These are phyloP conservation scores for Mycena belliarum DNA, from an alignment of 768 basidiomycete species.

Conservation along the genomic window DNA sequence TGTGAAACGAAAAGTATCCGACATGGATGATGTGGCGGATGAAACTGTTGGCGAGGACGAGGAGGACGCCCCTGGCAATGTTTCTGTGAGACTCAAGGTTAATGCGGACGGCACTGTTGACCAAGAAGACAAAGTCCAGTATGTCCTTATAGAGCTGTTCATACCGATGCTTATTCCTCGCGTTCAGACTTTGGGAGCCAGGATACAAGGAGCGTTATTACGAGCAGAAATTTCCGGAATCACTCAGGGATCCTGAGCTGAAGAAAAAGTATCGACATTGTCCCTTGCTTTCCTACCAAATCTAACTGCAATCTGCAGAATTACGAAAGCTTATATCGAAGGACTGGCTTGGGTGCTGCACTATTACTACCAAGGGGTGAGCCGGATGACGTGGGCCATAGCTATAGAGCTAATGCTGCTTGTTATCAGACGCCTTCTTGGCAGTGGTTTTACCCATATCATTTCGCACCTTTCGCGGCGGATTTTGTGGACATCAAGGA, in stretches of 20 bases:
- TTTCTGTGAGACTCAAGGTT: slow-evolving; percentile 66
- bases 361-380: slow-evolving; percentile 98
- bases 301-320: slow-evolving; percentile 39
- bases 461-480: slow-evolving; percentile 96
- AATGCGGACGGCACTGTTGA: slow-evolving; percentile 92
- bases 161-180: slow-evolving; percentile 8
- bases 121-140: slow-evolving; percentile 93
- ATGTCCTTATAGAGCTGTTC: slow-evolving; percentile 30
- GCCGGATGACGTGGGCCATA: slow-evolving; percentile 23
- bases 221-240: slow-evolving; percentile 84
- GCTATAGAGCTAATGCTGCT: slow-evolving; percentile 15
- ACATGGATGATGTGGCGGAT: slow-evolving; percentile 43
- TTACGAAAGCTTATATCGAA: slow-evolving; percentile 87
- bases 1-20: slow-evolving; percentile 47
- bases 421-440: slow-evolving; percentile 78
- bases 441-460: slow-evolving; percentile 99
- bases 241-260: slow-evolving; percentile 69
- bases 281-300: not conserved
- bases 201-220: slow-evolving; percentile 97
- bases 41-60: slow-evolving; percentile 48
- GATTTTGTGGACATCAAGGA: slow-evolving; percentile 83
- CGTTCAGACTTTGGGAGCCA: slow-evolving; percentile 84
- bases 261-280: slow-evolving; percentile 55
- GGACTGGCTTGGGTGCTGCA: slow-evolving; percentile 94
- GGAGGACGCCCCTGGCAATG: slow-evolving; percentile 45